Evolutionary conservation across 352 stramenopile species (phyloP).

Genomic region (Globisporangium rhizosaccharum): DNA sequence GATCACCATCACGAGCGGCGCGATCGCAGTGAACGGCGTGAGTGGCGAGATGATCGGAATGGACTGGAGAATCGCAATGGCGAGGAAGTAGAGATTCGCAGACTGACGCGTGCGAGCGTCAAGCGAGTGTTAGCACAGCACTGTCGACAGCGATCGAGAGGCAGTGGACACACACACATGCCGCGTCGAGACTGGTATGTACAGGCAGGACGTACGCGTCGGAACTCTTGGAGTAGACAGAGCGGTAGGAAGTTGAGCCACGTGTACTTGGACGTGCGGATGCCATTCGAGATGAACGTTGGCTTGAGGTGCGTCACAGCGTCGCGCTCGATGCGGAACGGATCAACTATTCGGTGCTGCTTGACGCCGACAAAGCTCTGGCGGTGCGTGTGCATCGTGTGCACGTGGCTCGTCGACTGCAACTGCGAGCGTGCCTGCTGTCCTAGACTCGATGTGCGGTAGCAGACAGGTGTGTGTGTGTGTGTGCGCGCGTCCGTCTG

Average conservation of each 20-base stretch:
- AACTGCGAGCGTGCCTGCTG: no score
- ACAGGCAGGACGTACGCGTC: conserved; percentile 26
- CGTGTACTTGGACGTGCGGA: conserved; percentile 91
- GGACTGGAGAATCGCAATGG: conserved; percentile 69
- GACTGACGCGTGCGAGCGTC: conserved; percentile 36
- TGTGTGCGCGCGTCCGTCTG: no score
- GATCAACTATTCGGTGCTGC: conserved; percentile 57
- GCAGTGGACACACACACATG: no score
- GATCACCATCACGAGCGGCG: conserved; percentile 81
- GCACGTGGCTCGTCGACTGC: no score
- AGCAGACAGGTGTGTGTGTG: background rate
- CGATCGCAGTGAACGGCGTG: conserved; percentile 58
- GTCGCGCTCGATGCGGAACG: conserved; percentile 54
- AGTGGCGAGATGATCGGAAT: conserved; percentile 61
- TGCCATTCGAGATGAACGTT: conserved; percentile 68
- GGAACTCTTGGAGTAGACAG: conserved; percentile 83
- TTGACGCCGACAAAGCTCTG: conserved; percentile 19
- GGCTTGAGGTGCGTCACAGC: conserved; percentile 44
- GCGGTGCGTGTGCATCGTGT: conserved; percentile 5
- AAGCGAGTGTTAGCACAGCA: conserved; percentile 57
- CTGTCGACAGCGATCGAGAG: no score
- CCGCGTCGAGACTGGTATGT: background rate
- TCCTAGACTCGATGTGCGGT: background rate
- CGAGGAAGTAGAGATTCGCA: conserved; percentile 68
- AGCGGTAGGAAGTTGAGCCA: conserved; percentile 64